These are phyloP conservation scores for Pseudogymnoascus sp. DNA, from an alignment of 2,329 filamentous ascomycete species.

Conservation along the genomic window DNA sequence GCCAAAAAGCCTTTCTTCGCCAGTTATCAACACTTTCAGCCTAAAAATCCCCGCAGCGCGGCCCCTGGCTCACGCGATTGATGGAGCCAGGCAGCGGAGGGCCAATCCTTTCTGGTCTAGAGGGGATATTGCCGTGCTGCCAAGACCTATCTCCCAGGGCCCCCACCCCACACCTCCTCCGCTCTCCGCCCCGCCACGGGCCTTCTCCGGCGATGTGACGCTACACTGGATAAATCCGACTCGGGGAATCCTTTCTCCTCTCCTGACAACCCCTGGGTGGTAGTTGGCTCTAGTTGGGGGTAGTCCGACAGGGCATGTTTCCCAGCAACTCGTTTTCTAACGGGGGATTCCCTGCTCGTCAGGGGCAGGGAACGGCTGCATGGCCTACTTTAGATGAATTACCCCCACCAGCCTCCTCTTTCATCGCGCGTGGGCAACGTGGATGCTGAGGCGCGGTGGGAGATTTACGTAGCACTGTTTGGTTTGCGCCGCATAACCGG, in stretches of 20 bases:
- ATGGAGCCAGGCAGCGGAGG: not conserved
- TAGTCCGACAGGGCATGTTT: not conserved
- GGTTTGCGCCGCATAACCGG: not conserved
- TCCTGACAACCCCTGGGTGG: not conserved
- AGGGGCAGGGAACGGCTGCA: not conserved
- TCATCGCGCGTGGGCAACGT: constrained; percentile 3
- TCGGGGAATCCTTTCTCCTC: constrained; percentile 10
- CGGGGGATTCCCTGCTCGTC: not conserved
- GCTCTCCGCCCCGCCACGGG: not conserved
- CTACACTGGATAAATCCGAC: not conserved
- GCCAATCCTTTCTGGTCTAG: not conserved
- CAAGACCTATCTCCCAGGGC: not conserved
- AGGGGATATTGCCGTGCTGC: constrained; percentile 3
- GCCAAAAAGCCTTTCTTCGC: constrained; percentile 7
- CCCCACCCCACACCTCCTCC: not conserved
- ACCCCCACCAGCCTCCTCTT: constrained; percentile 8
- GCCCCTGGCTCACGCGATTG: not conserved
- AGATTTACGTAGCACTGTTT: constrained; percentile 2
- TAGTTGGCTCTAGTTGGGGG: not conserved
- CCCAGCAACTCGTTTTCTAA: constrained; percentile 6
- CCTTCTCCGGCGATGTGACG: constrained; percentile 6
- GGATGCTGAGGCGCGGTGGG: not conserved
- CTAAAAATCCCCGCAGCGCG: not conserved
- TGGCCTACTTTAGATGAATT: constrained; percentile 8
- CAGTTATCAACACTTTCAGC: constrained; percentile 2